A percentile compares a stretch with the other conserved stretches of the same genome.
Evolutionary conservation across 345 rosid genomes (phyloP).

Genomic region (Gossypium anomalum): DNA sequence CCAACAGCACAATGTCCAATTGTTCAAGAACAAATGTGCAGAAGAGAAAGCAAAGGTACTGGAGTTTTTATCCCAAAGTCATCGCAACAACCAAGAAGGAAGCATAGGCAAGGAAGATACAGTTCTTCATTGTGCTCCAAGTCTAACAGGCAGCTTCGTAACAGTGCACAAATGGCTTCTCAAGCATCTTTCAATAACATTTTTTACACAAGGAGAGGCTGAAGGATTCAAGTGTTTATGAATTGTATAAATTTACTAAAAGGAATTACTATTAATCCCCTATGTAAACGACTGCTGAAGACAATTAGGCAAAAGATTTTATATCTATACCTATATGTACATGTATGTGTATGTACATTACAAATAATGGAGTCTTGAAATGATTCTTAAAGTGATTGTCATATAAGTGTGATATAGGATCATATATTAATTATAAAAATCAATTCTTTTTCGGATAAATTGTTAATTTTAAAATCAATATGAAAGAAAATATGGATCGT

Average conservation of each 20-base stretch:
- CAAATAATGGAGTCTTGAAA: background rate
- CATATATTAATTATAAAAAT: background rate
- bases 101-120: conserved; percentile 54
- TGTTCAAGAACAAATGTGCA: conserved; percentile 37
- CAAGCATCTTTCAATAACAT: conserved; percentile 27
- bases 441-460: background rate
- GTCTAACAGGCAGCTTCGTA: conserved; percentile 36
- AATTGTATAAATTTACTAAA: background rate
- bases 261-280: background rate
- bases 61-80: conserved; percentile 84
- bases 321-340: too few species aligned
- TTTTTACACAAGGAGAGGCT: conserved; percentile 34
- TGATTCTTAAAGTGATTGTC: background rate
- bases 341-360: conserved; percentile 17
- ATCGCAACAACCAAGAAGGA: conserved; percentile 65
- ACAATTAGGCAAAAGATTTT: too few species aligned
- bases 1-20: conserved; percentile 41
- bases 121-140: conserved; percentile 43
- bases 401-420: background rate
- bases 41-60: conserved; percentile 72
- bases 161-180: conserved; percentile 28
- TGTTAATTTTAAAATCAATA: too few species aligned
- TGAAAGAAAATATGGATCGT: too few species aligned
- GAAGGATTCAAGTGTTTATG: background rate
- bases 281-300: too few species aligned